Percentiles rank a stretch among this genome's conserved stretches.
Evolutionary conservation across 1,139 yeast species (phyloP).

Genomic region (Taiozyma sp.): DNA sequence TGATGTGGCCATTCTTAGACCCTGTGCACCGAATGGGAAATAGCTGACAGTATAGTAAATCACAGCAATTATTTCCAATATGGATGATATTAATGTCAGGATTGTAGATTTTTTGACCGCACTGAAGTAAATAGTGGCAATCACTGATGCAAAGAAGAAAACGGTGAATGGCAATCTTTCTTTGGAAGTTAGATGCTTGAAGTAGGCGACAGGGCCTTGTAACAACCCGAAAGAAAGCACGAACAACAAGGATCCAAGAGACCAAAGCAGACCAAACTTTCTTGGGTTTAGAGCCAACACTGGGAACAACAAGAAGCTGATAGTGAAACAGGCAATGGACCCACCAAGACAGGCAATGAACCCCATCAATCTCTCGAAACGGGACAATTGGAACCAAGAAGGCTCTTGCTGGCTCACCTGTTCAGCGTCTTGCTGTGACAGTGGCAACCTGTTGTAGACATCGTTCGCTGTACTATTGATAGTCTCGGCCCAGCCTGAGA

Average conservation of each 20-base stretch:
- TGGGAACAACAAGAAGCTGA: slow-evolving; percentile 83
- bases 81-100: slow-evolving; percentile 70
- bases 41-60: slow-evolving; percentile 86
- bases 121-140: slow-evolving; percentile 58
- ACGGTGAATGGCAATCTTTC: slow-evolving; percentile 76
- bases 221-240: slow-evolving; percentile 85
- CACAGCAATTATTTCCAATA: slow-evolving; percentile 79
- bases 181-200: slow-evolving; percentile 67
- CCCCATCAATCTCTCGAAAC: slow-evolving; percentile 77
- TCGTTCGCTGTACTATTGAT: slow-evolving; percentile 38
- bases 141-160: slow-evolving; percentile 73
- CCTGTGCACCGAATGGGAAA: slow-evolving; percentile 93
- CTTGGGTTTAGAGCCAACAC: slow-evolving; percentile 87
- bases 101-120: slow-evolving; percentile 63
- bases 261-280: slow-evolving; percentile 88
- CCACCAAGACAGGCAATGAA: slow-evolving; percentile 77
- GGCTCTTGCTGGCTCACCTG: slow-evolving; percentile 46
- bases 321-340: slow-evolving; percentile 70
- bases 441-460: slow-evolving; percentile 48
- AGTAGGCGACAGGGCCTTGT: slow-evolving; percentile 85
- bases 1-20: slow-evolving; percentile 77
- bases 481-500: slow-evolving; percentile 34
- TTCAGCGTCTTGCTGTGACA: slow-evolving; percentile 45
- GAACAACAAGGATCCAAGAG: slow-evolving; percentile 83
- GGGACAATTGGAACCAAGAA: slow-evolving; percentile 53